phyloP scores from a whole-genome alignment of 352 stramenopile species.

The Achlya hypogyna region DNA sequence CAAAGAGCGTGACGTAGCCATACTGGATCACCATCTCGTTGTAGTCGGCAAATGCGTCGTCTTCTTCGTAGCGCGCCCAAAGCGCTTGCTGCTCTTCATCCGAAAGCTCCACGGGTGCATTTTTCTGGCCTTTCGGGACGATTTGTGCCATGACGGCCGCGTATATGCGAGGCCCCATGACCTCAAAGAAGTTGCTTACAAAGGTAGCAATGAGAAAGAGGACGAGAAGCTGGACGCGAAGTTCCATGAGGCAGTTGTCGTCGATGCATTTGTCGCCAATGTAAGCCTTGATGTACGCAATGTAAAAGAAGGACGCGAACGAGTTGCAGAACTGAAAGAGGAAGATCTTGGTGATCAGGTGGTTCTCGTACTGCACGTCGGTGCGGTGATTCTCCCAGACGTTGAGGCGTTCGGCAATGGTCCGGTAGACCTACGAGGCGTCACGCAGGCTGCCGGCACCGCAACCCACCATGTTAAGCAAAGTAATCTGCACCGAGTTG shows the following conservation, averaged over 20 bases:
- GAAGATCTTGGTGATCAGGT: conserved; percentile 97
- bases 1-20: conserved; percentile 93
- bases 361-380: conserved; percentile 80
- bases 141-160: conserved; percentile 30
- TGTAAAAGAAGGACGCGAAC: conserved; percentile 97
- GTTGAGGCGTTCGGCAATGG: conserved; percentile 89
- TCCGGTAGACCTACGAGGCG: conserved; percentile 59
- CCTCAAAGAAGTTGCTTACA: conserved; percentile 85
- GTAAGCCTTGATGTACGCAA: conserved; percentile 56
- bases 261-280: conserved; percentile 70
- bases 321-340: conserved; percentile 97
- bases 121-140: not conserved
- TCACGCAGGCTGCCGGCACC: conserved; percentile 21
- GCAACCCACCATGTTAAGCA: conserved; percentile 80
- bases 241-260: conserved; percentile 76
- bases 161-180: conserved; percentile 61
- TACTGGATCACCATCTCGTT: conserved; percentile 92
- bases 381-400: conserved; percentile 91
- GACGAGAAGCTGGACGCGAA: conserved; percentile 85
- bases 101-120: conserved; percentile 42
- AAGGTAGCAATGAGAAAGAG: conserved; percentile 90
- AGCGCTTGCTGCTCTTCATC: conserved; percentile 76
- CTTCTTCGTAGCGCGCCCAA: conserved; percentile 68
- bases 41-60: conserved; percentile 83
- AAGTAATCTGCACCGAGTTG: conserved; percentile 86